Percentiles rank a stretch among this genome's conserved stretches.
Evolutionary conservation across 306 rosid genomes (phyloP).

Genomic region (Prunus dulcis): DNA sequence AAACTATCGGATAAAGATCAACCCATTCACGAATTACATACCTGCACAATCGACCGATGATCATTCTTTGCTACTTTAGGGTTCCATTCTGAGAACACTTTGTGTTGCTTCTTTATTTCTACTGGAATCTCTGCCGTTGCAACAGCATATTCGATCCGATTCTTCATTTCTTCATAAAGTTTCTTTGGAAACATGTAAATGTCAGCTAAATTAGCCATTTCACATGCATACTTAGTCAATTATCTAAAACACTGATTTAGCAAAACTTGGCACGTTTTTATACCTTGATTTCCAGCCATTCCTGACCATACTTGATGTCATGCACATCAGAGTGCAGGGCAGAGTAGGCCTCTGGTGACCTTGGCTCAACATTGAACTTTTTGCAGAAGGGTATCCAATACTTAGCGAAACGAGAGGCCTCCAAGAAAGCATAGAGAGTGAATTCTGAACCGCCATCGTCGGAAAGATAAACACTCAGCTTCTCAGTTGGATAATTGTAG

Average conservation of each 20-base stretch:
- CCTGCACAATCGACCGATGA: slow-evolving; percentile 67
- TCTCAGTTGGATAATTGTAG: slow-evolving; percentile 52
- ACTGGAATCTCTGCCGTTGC: slow-evolving; percentile 39
- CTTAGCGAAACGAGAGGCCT: slow-evolving; percentile 53
- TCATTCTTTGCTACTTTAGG: slow-evolving; percentile 43
- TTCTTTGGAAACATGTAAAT: slow-evolving; percentile 29
- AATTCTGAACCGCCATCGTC: slow-evolving; percentile 68
- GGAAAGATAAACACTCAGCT: slow-evolving; percentile 57
- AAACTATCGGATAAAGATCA: neutral
- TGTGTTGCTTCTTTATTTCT: slow-evolving; percentile 30
- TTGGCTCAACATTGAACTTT: slow-evolving; percentile 48
- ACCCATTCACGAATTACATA: neutral
- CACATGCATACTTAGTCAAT: neutral
- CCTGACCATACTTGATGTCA: slow-evolving; percentile 5
- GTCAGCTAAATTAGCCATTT: neutral
- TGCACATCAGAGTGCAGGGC: slow-evolving; percentile 14
- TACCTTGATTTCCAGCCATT: slow-evolving; percentile 47
- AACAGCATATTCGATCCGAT: slow-evolving; percentile 38
- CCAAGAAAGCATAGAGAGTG: slow-evolving; percentile 61
- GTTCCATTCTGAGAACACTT: slow-evolving; percentile 64
- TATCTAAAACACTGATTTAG: no score
- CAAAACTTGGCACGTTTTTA: neutral
- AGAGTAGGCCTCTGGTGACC: slow-evolving; percentile 59
- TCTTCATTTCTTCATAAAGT: slow-evolving; percentile 64
- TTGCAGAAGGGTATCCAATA: slow-evolving; percentile 67